Conservation (phyloP, 2,329 filamentous ascomycete species). For the Aspergillus vadensis region DNA sequence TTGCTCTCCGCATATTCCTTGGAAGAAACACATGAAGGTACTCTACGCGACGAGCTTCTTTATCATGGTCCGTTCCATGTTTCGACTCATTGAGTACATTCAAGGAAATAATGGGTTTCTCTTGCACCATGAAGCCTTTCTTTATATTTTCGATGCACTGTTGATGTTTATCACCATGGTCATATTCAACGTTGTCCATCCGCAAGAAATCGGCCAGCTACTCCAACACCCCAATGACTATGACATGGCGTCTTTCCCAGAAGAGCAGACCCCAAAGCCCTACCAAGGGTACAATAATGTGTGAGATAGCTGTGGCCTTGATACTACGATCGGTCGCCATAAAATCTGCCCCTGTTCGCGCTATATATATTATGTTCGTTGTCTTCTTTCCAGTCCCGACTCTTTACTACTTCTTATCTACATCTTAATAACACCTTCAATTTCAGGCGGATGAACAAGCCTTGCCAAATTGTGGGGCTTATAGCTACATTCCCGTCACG, state of each 20-base stretch:
- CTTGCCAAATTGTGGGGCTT: no score
- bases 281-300: no score
- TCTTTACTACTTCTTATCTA: no score
- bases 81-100: slow-evolving; percentile 23
- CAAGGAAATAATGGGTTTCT: slow-evolving; percentile 14
- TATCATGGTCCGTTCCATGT: slow-evolving; percentile 24
- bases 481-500: no score
- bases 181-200: background rate
- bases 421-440: no score
- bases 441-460: no score
- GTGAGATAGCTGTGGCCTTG: no score
- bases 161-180: slow-evolving; percentile 3
- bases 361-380: no score
- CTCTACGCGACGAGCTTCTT: slow-evolving; percentile 19
- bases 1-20: background rate
- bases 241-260: background rate
- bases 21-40: slow-evolving; percentile 15
- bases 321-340: no score
- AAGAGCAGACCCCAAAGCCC: no score
- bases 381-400: no score
- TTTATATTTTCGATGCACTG: slow-evolving; percentile 13
- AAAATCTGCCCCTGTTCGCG: no score
- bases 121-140: slow-evolving; percentile 11
- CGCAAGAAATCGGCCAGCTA: background rate
- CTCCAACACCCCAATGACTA: background rate